Conservation (phyloP, 257 asterid genomes). For the Ilex aquifolium region DNA sequence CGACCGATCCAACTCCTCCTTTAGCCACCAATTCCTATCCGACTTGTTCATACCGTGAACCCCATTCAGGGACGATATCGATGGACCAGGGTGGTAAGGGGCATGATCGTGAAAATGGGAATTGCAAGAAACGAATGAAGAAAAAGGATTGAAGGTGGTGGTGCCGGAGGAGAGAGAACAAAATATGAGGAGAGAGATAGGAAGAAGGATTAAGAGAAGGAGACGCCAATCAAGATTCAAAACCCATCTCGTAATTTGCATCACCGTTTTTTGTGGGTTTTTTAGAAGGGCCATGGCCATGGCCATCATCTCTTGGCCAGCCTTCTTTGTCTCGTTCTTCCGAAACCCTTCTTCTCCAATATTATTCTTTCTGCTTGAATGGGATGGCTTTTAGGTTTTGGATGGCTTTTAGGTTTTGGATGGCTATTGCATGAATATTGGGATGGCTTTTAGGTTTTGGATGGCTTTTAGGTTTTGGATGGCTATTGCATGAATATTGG, state of each 20-base stretch:
- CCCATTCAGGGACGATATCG: background rate
- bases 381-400: too few relatives aligned
- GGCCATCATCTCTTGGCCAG: background rate
- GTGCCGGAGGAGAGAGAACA: slow-evolving; percentile 38
- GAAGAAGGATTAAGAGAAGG: slow-evolving; percentile 39
- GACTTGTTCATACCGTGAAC: slow-evolving; percentile 1
- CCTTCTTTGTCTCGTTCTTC: too few relatives aligned
- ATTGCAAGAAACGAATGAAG: slow-evolving; percentile 35
- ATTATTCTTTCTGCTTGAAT: too few relatives aligned
- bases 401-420: too few relatives aligned
- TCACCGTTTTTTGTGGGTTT: slow-evolving; percentile 35
- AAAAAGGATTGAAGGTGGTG: slow-evolving; percentile 14
- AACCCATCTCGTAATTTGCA: slow-evolving; percentile 36
- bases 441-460: too few relatives aligned
- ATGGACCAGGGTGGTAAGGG: background rate
- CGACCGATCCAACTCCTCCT: slow-evolving; percentile 24
- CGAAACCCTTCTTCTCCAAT: too few relatives aligned
- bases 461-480: too few relatives aligned
- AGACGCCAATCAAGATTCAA: slow-evolving; percentile 60
- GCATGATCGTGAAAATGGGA: slow-evolving; percentile 30
- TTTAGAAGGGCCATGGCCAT: slow-evolving; percentile 5
- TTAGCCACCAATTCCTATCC: background rate
- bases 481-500: too few relatives aligned
- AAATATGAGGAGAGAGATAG: slow-evolving; percentile 44
- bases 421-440: too few relatives aligned